Percentiles rank a stretch among this genome's conserved stretches.
Conservation (phyloP, 768 basidiomycete genomes). For the Leccinum longicurvipes region DNA sequence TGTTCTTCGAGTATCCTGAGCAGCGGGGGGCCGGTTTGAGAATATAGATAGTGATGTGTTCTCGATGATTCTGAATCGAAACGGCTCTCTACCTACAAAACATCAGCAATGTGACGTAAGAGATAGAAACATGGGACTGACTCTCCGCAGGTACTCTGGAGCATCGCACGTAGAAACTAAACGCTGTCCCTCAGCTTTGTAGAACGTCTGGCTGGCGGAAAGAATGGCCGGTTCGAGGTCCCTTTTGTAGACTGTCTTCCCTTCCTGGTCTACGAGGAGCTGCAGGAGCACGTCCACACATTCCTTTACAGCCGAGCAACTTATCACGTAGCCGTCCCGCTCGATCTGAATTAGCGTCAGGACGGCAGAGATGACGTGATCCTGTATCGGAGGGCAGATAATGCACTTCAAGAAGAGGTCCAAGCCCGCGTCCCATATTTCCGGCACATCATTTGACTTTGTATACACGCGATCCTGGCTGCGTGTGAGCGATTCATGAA, state of each 20-base stretch:
- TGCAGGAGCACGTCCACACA: slow-evolving; percentile 82
- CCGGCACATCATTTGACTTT: slow-evolving; percentile 66
- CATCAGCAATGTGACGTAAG: slow-evolving; percentile 9
- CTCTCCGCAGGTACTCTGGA: slow-evolving; percentile 75
- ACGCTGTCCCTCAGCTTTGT: slow-evolving; percentile 66
- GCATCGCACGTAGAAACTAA: slow-evolving; percentile 75
- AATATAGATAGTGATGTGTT: slow-evolving; percentile 81
- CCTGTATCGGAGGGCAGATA: slow-evolving; percentile 75
- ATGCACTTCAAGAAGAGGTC: slow-evolving; percentile 81
- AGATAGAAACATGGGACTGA: slow-evolving; percentile 36
- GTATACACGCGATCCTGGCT: slow-evolving; percentile 88
- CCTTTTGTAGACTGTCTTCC: slow-evolving; percentile 68
- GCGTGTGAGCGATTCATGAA: slow-evolving; percentile 12
- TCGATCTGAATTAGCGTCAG: slow-evolving; percentile 87
- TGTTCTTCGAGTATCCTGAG: slow-evolving; percentile 71
- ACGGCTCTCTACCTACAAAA: slow-evolving; percentile 67
- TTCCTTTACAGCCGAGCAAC: slow-evolving; percentile 86
- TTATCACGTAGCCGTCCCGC: slow-evolving; percentile 86
- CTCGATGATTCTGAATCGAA: slow-evolving; percentile 82
- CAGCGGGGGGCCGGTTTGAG: slow-evolving; percentile 66
- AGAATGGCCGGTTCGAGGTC: slow-evolving; percentile 84
- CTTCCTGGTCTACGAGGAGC: slow-evolving; percentile 50
- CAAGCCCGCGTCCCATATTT: slow-evolving; percentile 79
- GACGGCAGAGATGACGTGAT: slow-evolving; percentile 77
- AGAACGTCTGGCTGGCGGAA: slow-evolving; percentile 74